Evolutionary conservation across 2,329 filamentous ascomycete genomes (phyloP), one percentile per base, ranked within the genome.

Genomic region (Botrytis aclada): DNA sequence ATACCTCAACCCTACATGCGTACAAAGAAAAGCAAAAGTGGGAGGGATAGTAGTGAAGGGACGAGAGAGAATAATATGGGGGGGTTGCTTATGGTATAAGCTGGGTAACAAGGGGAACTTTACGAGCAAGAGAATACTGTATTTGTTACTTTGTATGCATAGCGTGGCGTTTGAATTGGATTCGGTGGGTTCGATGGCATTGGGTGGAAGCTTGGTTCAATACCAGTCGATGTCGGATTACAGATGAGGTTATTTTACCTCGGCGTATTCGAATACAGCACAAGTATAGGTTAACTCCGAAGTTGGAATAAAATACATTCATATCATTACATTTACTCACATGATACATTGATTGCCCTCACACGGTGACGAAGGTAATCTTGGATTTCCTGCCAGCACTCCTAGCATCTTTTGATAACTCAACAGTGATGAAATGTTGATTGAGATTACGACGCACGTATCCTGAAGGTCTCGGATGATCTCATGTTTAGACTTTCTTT

Each of bases 141-240:
- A 63, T 20, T 63, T 63, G 34, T 16, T 51, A 51, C 45, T 64
- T 54, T 56, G 34, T 69, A 54, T 69, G 51, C 47, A 69, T 69
- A 69, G 65, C 65, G 45, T 58, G 65, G 65, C 47, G 65, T 69
- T n/a, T 32, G 65, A n/a, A 43, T 69, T 69, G 37, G 47, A 56
- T 56, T 41, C 34, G n/a, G 7, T 32, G 37, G n/a, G 65, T 32
- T 69, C 29, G 47, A 56, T 69, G 37, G 65, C 34, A 69, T 9
- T 16, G n/a, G 47, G n/a, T 41, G 29, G 51, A 29, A 39, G 34
- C 12, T 47, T 39, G 47, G 51, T 41, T 32, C 20, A 29, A 39
- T 67, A 54, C 37, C 47, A 54, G 39, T 7, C 34, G 39, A 67
- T 56, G 20, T 18, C 29, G 18, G 34, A 54, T n/a, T 41, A n/a